phyloP scores from a whole-genome alignment of 2,329 filamentous ascomycete species.

The Tolypocladium endophyticum region DNA sequence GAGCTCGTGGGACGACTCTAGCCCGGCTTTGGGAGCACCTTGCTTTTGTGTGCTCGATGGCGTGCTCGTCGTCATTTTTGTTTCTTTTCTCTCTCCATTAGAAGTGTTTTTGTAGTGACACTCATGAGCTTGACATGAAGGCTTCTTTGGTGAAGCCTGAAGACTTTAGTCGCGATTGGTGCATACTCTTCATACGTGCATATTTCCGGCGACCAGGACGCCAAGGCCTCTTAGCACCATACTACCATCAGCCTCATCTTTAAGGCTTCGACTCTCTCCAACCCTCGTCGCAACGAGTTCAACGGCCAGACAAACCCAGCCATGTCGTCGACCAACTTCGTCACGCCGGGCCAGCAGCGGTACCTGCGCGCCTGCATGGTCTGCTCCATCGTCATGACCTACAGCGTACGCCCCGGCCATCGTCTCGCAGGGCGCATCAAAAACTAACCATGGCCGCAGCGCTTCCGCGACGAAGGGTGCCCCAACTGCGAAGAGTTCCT shows the following conservation, averaged over 20 bases:
- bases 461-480: conserved; percentile 80
- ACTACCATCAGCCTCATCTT: neutral
- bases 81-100: neutral
- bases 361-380: conserved; percentile 96
- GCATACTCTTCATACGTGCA: neutral
- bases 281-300: neutral
- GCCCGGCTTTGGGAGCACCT: conserved; percentile 16
- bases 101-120: neutral
- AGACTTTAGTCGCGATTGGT: no score
- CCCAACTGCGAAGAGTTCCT: conserved; percentile 96
- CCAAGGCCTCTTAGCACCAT: neutral
- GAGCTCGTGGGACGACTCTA: conserved; percentile 35
- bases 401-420: conserved; percentile 42
- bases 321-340: conserved; percentile 40
- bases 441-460: conserved; percentile 32
- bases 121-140: neutral
- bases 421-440: neutral
- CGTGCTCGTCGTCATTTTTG: conserved; percentile 4
- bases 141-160: neutral
- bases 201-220: neutral
- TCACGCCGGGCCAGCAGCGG: conserved; percentile 66
- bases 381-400: conserved; percentile 86
- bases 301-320: neutral
- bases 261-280: neutral
- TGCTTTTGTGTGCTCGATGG: conserved; percentile 5